Base-by-base conservation (phyloP, 352 stramenopile species). In the Peronospora tabacina region DNA sequence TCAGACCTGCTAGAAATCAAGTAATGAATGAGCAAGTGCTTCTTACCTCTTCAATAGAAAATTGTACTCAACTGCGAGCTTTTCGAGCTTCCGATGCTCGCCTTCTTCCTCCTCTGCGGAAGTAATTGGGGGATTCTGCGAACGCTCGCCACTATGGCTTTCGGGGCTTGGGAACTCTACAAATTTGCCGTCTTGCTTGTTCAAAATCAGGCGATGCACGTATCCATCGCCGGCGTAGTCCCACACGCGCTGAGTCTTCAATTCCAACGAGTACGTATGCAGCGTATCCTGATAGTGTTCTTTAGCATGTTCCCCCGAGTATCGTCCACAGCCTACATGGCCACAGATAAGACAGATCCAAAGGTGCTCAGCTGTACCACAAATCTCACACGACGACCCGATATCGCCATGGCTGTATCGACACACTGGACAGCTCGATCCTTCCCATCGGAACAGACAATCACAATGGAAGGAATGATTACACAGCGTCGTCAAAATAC, bases 401-500 rank as follows among this genome's bases (percentile, higher is more conserved):
- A 95, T 93, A 55, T 97, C 90, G 34, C 87, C 87, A 65, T 98
- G 95, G 55, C 97, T 96, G 64, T 97, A 98, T 43, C 94, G 77
- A 66, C 95, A 98, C 32, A 98, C 95, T 0, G 95, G 94, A 54
- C 95, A 98, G 34, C 89, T 96, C 39, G 87, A 95, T 46, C 95
- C 94, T 74, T 97, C 80, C 84, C 93, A 98, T 44, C 87, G 85
- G 52, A 92, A 86, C 2, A 98, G 66, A 63, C 95, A 98, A 54
- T 97, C 86, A 45, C 94, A 95, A 72, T 98, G 95, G 63, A 98
- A 98, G 15, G 87, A 97, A 71, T 98, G 95, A 64, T 98, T 98
- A 69, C 95, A 98, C 39, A 98, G 77, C 19, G 95, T 98, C 24
- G 94, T 98, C 17, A 98, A 70, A 55, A 98, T 96, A 3, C 84